A percentile compares a stretch with the other conserved stretches of the same genome.
phyloP scores from a whole-genome alignment of 2,329 filamentous ascomycete genomes.

The Nemania sp. region DNA sequence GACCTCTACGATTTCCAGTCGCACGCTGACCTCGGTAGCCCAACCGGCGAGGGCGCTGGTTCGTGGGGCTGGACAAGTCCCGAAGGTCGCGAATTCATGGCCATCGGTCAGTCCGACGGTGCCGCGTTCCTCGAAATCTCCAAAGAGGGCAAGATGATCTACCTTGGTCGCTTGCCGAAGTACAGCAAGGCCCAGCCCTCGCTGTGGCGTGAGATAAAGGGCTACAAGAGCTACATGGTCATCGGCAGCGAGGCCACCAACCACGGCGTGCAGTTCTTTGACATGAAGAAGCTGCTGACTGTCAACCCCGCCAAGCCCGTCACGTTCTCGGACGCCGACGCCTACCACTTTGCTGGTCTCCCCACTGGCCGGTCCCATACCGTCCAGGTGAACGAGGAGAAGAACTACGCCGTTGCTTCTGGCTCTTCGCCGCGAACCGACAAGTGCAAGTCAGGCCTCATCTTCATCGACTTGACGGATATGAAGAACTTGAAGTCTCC shows the following conservation, averaged over 20 bases:
- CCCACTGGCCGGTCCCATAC: constrained; percentile 53
- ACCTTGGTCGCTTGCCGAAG: constrained; percentile 58
- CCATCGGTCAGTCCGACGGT: constrained; percentile 59
- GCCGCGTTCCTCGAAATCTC: constrained; percentile 59
- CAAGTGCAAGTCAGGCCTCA: constrained; percentile 57
- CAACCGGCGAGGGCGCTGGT: constrained; percentile 42
- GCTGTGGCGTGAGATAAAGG: constrained; percentile 58
- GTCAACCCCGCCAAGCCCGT: constrained; percentile 49
- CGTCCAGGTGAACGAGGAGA: constrained; percentile 52
- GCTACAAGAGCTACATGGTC: constrained; percentile 44
- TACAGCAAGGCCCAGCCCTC: constrained; percentile 49
- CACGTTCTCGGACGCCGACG: constrained; percentile 51
- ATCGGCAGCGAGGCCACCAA: constrained; percentile 48
- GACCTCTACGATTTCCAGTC: constrained; percentile 47
- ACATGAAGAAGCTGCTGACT: constrained; percentile 61
- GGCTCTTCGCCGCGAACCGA: constrained; percentile 46
- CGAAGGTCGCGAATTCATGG: constrained; percentile 58
- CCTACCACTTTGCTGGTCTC: constrained; percentile 47
- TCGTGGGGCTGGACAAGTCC: constrained; percentile 60
- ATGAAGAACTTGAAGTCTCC: constrained; percentile 56
- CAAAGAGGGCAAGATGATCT: constrained; percentile 53
- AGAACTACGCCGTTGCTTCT: constrained; percentile 52
- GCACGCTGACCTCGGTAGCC: constrained; percentile 43
- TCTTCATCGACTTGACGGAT: constrained; percentile 62
- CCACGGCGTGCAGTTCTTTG: constrained; percentile 67